Conservation (phyloP, 2,329 filamentous ascomycete genomes). For the Alternaria arbusti region DNA sequence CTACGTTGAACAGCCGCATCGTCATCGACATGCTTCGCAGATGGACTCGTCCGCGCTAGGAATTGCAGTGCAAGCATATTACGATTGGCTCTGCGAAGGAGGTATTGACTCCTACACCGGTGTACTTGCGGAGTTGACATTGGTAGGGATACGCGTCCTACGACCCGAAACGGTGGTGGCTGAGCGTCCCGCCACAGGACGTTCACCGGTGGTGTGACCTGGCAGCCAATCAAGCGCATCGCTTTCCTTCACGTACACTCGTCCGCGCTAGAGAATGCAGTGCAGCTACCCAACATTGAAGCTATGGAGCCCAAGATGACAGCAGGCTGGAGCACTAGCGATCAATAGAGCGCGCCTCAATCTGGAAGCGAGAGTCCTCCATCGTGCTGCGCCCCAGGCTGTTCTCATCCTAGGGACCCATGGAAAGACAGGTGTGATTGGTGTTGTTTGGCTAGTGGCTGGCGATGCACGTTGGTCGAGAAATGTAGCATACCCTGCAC, state of each 20-base stretch:
- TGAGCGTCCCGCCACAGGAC: background rate
- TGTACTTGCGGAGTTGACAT: background rate
- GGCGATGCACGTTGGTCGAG: background rate
- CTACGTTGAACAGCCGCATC: background rate
- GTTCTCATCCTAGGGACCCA: too few species aligned
- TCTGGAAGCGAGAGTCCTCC: slow-evolving; percentile 17
- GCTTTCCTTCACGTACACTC: background rate
- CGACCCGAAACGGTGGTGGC: too few species aligned
- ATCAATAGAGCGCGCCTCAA: slow-evolving; percentile 32
- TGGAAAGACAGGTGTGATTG: too few species aligned
- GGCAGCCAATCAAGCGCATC: background rate
- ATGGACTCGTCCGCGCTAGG: background rate
- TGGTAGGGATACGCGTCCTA: background rate
- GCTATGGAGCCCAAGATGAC: slow-evolving; percentile 28
- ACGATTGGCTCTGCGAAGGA: too few species aligned
- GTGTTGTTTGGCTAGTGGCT: background rate
- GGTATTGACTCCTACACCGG: too few species aligned
- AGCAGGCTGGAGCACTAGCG: slow-evolving; percentile 20
- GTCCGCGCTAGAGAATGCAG: background rate
- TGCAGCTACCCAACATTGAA: too few species aligned
- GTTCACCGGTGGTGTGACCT: background rate
- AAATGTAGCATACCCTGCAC: background rate
- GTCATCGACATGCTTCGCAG: background rate
- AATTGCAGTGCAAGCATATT: background rate
- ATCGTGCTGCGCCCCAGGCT: too few species aligned